Base-by-base conservation (phyloP, 2,329 filamentous ascomycete species). In the Epichloe baconii region DNA sequence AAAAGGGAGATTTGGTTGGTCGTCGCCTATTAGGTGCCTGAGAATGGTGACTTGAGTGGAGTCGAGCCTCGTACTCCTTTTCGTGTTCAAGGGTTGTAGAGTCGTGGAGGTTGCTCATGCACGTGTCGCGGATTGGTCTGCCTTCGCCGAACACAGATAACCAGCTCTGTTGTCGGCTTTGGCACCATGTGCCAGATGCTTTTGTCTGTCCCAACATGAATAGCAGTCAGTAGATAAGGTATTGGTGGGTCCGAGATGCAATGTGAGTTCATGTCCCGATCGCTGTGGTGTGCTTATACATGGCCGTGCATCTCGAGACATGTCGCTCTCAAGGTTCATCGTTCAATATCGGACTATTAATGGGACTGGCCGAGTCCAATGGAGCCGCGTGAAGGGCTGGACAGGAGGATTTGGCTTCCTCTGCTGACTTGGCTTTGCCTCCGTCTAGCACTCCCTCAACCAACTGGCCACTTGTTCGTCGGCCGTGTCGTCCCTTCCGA, bases 301-400 rank as follows among this genome's bases (percentile, higher is more conserved):
- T 31, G 31, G 31, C 31, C 10, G 31, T 31, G 31, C 8, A 31
- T 31, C 31, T 31, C 31, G 0, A 31, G 11, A 31, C 31, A 31
- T 4, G 31, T 31, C 31, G 15, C 19, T 6, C 5, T 38, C 40
- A 46, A 12, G 41, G 14, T 2, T 7, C 31, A 5, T 31, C 23
- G 36, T 21, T 44, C 17, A 35, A 36, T 42, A 60, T 36, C 4
- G 73, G 71, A 49, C 72, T 76, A n/a, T 62, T 60, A 19, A 69
- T 55, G 1, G 79, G 76, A 57, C 77, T 79, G 50, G 90, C 79
- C 12, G 79, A 79, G 65, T 95, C 87, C 44, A 97, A 69, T 2
- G 90, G 88, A 23, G 87, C 91, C 5, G 88, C 83, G 65, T 97
- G 93, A 55, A 97, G 69, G 3, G 93, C 90, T 15, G 93, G 93